These are phyloP conservation scores for Letharia columbiana DNA, from an alignment of 495 filamentous ascomycete genomes.

Conservation along the genomic window DNA sequence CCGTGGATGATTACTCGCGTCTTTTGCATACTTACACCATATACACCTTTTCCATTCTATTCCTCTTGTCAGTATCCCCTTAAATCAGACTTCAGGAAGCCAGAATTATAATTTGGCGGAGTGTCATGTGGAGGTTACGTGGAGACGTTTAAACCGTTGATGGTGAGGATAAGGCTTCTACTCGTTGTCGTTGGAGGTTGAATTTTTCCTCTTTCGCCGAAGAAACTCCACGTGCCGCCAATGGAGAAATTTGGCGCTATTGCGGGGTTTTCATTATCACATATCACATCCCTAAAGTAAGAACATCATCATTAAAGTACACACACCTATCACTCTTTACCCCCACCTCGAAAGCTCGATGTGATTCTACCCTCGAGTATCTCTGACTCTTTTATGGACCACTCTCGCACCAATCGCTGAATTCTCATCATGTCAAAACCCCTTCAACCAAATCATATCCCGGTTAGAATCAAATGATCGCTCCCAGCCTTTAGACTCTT, in stretches of 20 bases:
- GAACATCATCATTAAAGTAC: background rate
- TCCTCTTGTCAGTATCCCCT: background rate
- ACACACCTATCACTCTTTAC: background rate
- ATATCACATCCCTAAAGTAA: too few species aligned
- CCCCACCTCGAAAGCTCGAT: background rate
- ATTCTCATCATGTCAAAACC: background rate
- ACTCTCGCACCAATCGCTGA: background rate
- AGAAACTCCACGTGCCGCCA: background rate
- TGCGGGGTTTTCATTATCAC: background rate
- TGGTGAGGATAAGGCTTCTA: background rate
- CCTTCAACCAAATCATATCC: background rate
- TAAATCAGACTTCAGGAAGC: background rate
- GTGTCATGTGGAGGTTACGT: background rate
- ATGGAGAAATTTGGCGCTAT: background rate
- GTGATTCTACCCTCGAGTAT: background rate
- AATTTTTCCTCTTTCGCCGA: slow-evolving; percentile 5
- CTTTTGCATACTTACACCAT: background rate
- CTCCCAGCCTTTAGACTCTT: background rate
- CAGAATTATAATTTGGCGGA: background rate
- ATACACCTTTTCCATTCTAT: background rate
- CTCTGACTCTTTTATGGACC: background rate
- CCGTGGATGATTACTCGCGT: background rate
- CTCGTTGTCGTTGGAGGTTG: background rate
- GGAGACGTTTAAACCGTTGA: background rate
- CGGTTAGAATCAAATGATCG: background rate